phyloP scores from a whole-genome alignment of 2,329 filamentous ascomycete genomes.

The Leptographium radiaticola region DNA sequence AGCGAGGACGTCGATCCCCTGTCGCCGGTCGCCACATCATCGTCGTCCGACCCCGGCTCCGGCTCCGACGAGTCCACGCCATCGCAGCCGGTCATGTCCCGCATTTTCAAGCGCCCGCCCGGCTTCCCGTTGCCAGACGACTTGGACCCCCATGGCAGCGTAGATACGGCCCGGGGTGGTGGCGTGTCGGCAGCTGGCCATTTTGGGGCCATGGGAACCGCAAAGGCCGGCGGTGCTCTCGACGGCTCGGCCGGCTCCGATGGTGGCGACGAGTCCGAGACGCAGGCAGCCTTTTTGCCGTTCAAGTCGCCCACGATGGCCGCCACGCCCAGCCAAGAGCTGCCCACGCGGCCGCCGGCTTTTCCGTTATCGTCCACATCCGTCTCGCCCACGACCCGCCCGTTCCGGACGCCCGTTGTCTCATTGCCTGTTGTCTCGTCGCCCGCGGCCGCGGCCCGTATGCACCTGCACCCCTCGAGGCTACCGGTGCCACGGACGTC shows the following conservation, averaged over 20 bases:
- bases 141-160: not conserved
- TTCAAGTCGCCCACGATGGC: constrained; percentile 19
- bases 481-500: constrained; percentile 25
- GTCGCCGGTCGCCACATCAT: constrained; percentile 31
- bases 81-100: constrained; percentile 42
- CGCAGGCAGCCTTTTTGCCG: constrained; percentile 42
- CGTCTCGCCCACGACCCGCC: constrained; percentile 1
- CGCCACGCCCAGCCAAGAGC: constrained; percentile 4
- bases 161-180: constrained; percentile 14
- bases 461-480: constrained; percentile 3
- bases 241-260: constrained; percentile 16
- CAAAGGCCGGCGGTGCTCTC: too few species aligned
- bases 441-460: constrained; percentile 4
- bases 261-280: constrained; percentile 39
- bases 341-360: not conserved
- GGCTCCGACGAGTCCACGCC: constrained; percentile 15
- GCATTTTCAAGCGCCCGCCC: constrained; percentile 47
- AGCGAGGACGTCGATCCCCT: constrained; percentile 20
- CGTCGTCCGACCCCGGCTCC: constrained; percentile 10
- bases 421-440: not conserved
- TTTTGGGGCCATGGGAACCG: not conserved
- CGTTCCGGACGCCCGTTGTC: not conserved
- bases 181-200: constrained; percentile 4
- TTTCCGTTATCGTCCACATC: not conserved
- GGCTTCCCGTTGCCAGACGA: constrained; percentile 21